Conservation (phyloP, 306 rosid species). For the Acacia crassicarpa region DNA sequence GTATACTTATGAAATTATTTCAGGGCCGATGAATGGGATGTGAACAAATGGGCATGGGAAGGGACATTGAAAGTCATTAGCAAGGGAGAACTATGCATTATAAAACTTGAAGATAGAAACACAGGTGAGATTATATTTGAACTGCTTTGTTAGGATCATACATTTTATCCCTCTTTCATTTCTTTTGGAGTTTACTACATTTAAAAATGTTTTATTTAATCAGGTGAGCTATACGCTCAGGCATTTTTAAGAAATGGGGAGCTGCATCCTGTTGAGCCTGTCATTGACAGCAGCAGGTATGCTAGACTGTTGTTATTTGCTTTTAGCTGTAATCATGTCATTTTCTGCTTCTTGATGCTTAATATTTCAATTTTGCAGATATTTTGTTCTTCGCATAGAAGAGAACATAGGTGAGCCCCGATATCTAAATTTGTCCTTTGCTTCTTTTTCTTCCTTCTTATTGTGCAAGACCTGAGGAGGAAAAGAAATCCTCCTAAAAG, state of each 20-base stretch:
- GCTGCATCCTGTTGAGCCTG: slow-evolving; percentile 94
- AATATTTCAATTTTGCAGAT: slow-evolving; percentile 52
- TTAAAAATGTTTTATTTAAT: slow-evolving; percentile 25
- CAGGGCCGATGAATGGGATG: slow-evolving; percentile 99
- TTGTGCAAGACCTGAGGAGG: not conserved
- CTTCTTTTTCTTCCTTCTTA: not conserved
- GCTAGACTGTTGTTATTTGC: slow-evolving; percentile 11
- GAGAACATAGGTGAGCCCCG: slow-evolving; percentile 84
- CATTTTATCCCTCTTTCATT: not conserved
- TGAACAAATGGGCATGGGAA: slow-evolving; percentile 97
- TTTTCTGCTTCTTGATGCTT: slow-evolving; percentile 24
- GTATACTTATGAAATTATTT: slow-evolving; percentile 39
- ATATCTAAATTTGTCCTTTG: slow-evolving; percentile 21
- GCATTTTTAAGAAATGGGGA: slow-evolving; percentile 93
- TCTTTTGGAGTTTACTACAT: slow-evolving; percentile 6
- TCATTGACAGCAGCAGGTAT: slow-evolving; percentile 99
- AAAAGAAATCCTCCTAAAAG: not conserved
- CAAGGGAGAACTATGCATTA: slow-evolving; percentile 92
- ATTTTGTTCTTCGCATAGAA: slow-evolving; percentile 96
- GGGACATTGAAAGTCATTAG: slow-evolving; percentile 81
- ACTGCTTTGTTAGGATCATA: slow-evolving; percentile 23
- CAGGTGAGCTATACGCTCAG: slow-evolving; percentile 97
- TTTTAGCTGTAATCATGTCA: slow-evolving; percentile 25
- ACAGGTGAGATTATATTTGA: slow-evolving; percentile 58
- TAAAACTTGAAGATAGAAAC: slow-evolving; percentile 87